phyloP scores from a whole-genome alignment of 2,329 filamentous ascomycete species.

The Aspergillus intermedius region DNA sequence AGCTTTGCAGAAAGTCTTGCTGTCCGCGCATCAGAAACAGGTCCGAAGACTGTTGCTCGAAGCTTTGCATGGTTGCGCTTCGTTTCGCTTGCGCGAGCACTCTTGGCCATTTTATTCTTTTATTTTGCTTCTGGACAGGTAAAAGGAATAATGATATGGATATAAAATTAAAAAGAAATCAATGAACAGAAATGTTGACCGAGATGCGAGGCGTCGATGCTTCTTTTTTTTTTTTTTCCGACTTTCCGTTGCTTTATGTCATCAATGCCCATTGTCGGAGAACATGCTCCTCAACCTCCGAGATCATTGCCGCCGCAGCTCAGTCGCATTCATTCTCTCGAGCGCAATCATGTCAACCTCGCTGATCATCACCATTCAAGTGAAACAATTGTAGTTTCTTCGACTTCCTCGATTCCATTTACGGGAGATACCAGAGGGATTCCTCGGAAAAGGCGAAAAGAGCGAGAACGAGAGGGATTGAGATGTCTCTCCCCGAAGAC shows the following conservation, averaged over 20 bases:
- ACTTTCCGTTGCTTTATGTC: conserved; percentile 26
- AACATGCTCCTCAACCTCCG: conserved; percentile 14
- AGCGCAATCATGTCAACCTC: not conserved
- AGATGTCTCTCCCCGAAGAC: conserved; percentile 23
- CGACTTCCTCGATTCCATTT: not conserved
- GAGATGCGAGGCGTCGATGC: not conserved
- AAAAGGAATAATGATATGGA: not conserved
- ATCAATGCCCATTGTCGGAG: conserved; percentile 16
- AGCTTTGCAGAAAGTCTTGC: conserved; percentile 82
- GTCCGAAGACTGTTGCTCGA: conserved; percentile 76
- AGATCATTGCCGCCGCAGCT: conserved; percentile 4
- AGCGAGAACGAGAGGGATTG: conserved; percentile 8
- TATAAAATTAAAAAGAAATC: not conserved
- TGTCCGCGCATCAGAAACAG: conserved; percentile 69
- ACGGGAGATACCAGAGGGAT: not conserved
- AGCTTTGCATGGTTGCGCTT: conserved; percentile 80
- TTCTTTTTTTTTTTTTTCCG: conserved; percentile 4
- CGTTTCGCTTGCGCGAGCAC: conserved; percentile 66
- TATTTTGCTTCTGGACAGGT: too few species aligned
- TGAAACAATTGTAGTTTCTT: not conserved
- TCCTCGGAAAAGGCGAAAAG: not conserved
- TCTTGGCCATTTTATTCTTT: conserved; percentile 67
- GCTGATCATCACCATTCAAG: not conserved
- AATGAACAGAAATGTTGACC: conserved; percentile 1
- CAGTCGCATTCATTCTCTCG: conserved; percentile 2